Base-by-base conservation (phyloP, 2,329 filamentous ascomycete genomes). In the Cladophialophora exuberans region DNA sequence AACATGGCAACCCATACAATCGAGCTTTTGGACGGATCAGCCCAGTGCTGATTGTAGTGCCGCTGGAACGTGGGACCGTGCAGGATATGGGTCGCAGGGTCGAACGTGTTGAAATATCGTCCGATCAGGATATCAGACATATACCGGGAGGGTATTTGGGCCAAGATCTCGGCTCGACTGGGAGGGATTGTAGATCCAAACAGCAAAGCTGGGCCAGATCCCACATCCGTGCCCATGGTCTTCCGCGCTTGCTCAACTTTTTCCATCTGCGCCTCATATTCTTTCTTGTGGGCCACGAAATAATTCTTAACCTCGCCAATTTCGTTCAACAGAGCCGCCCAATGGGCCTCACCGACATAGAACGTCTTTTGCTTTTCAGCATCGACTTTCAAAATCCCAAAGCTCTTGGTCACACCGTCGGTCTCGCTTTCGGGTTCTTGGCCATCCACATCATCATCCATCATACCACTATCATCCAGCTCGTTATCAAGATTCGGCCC, bases 271-370 rank as follows among this genome's bases (percentile, higher is more conserved):
- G 85, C 86, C 68, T 95, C 90, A 56, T 93, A 80, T 62, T 97
- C 91, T 67, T 94, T 92, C 70, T 94, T 95, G 73, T 97, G 90
- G 30, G 81, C 84, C 15, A 76, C 74, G 66, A 96, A 97, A 73
- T 94, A 97, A 64, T 87, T 92, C 69, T 93, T 96, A 22, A 99
- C 93, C 75, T 99, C 94, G 7, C 89, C 80, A 61, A 99, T 94
- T 81, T 92, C 89, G 63, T 84, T 80, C 51, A 95, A 75, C 49
- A 95, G 83, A 33, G 86, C 84, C 64, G 89, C 86, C 90, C 90
- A 95, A 70, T 94, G 88, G 52, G 89, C 86, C 62, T 90, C 87
- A 52, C 89, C 90, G 59, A 93, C 77, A 68, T 94, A 95, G 74
- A 89, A 83, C 20, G 87, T 87, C 70, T 90, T 90, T 52, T 81